Base-by-base conservation (phyloP, 2,329 filamentous ascomycete species). In the Neonectria hederae region DNA sequence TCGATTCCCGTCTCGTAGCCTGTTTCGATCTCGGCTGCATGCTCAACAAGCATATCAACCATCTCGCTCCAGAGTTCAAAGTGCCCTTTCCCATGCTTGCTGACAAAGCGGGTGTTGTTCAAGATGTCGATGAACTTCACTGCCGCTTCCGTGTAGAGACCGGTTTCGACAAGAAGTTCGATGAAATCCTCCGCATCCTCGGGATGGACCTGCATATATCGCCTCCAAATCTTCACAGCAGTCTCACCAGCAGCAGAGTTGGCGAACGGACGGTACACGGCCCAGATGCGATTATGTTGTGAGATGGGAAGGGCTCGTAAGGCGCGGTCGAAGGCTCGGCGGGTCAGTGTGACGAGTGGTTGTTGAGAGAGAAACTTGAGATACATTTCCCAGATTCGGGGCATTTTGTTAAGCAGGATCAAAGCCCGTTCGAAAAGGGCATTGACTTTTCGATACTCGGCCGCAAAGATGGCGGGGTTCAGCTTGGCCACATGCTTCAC, bases 11-110 rank as follows among this genome's bases (percentile, higher is more conserved):
- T 88, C 72, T 95, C 92, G 67, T 92, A 87, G 14, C 90, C 90
- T 6, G 93, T 92, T 73, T 96, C 89, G 53, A 99, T 89, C 45
- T 97, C 89, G 72, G 90, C 91, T 4, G 96, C 96, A 77, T 97
- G 93, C 64, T 92, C 92, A 46, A 99, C 97, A 49, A 99, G 84
- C 68, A 98, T 79, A 74, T 99, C 96, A 38, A 98, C 90, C 93
- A 99, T 97, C 77, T 99, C 96, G 68, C 89, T 96, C 96, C 96
- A 99, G 53, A 99, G 86, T 78, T 99, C 94, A 77, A 97, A 99
- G 67, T 95, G 93, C 0, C 96, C 95, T 80, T 97, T 97, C 64
- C 92, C 92, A 70, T 96, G 90, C 80, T 97, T 97, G 81, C 95
- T 98, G 76, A 89, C 88, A 80, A 99, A 98, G 38, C 90, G 90